Conservation (phyloP, 371 early-diverging fungal genomes). For the Rhizopus delemar region DNA sequence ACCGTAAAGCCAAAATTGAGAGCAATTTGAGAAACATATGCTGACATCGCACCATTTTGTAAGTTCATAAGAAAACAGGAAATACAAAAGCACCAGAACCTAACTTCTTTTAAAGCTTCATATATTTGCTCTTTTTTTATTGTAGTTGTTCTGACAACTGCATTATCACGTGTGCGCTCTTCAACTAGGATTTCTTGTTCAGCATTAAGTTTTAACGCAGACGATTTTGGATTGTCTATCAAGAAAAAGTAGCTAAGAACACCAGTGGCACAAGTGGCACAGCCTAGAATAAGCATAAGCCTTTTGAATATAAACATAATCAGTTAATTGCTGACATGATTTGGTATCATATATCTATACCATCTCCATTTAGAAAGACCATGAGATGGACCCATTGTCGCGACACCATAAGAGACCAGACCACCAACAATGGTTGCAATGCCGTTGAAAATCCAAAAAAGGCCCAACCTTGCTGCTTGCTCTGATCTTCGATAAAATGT, state of each 20-base stretch:
- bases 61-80: conserved; percentile 34
- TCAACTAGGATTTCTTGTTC: conserved; percentile 44
- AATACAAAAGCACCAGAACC: conserved; percentile 37
- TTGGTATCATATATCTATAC: conserved; percentile 16
- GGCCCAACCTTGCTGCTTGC: conserved; percentile 40
- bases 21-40: conserved; percentile 32
- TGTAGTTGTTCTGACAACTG: conserved; percentile 32
- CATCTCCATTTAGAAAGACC: conserved; percentile 61
- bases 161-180: conserved; percentile 43
- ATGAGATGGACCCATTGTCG: conserved; percentile 40
- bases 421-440: conserved; percentile 63
- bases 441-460: conserved; percentile 48
- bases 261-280: conserved; percentile 26
- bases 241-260: conserved; percentile 34
- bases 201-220: conserved; percentile 28
- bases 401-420: conserved; percentile 61
- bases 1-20: conserved; percentile 41
- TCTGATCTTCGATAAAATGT: conserved; percentile 42
- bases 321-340: background rate
- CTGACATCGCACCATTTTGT: conserved; percentile 43
- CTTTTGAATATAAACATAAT: conserved; percentile 15
- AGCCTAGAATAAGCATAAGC: conserved; percentile 47
- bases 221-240: conserved; percentile 39
- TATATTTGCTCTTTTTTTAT: conserved; percentile 34
- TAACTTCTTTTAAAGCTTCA: conserved; percentile 37